phyloP scores from a whole-genome alignment of 495 filamentous ascomycete species.

The Friedmanniomyces endolithicus region DNA sequence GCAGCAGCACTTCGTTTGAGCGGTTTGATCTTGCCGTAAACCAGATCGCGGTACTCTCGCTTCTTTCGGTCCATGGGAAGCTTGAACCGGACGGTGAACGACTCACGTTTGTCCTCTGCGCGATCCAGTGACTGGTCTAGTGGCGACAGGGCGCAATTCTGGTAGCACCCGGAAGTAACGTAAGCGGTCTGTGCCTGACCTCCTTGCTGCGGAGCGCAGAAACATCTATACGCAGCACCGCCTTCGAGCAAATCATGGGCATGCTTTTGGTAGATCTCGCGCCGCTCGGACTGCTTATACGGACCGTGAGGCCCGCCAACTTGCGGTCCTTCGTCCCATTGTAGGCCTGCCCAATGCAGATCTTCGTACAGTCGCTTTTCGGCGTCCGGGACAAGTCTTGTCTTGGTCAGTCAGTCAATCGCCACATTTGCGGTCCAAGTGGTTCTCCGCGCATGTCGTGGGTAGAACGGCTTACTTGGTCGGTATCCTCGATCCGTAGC shows the following conservation, averaged over 20 bases:
- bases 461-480: constrained; percentile 73
- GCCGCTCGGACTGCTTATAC: constrained; percentile 80
- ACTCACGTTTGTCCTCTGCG: constrained; percentile 40
- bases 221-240: constrained; percentile 81
- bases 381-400: constrained; percentile 64
- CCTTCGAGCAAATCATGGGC: constrained; percentile 54
- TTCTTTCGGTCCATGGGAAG: constrained; percentile 38
- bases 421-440: neutral
- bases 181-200: constrained; percentile 50
- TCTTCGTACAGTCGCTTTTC: constrained; percentile 65
- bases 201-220: constrained; percentile 66
- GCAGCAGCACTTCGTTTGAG: constrained; percentile 28
- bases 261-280: constrained; percentile 57
- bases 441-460: too few relatives aligned
- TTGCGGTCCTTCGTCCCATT: constrained; percentile 93
- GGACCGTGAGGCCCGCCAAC: constrained; percentile 69
- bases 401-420: constrained; percentile 40
- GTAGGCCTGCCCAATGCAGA: constrained; percentile 73
- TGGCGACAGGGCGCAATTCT: constrained; percentile 57
- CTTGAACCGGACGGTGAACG: constrained; percentile 67
- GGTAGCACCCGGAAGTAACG: constrained; percentile 22
- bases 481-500: constrained; percentile 87
- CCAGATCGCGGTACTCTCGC: constrained; percentile 56
- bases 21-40: constrained; percentile 47
- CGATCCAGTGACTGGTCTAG: constrained; percentile 54